These are phyloP conservation scores for Monosiga brevicollis DNA, from an alignment of 78 protist species.

Conservation along the genomic window DNA sequence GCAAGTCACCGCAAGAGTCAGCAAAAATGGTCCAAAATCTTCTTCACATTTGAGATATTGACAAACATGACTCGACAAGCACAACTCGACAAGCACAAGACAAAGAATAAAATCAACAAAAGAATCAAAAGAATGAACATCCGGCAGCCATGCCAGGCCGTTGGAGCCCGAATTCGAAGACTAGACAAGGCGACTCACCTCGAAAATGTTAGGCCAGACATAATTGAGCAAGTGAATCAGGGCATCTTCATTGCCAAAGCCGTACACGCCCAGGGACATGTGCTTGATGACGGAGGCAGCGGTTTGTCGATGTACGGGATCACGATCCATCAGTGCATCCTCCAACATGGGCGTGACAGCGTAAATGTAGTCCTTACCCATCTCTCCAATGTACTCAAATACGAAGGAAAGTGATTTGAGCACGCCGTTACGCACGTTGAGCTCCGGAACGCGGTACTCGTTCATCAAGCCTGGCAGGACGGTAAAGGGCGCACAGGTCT, in stretches of 20 bases:
- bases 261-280: slow-evolving; percentile 68
- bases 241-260: slow-evolving; percentile 93
- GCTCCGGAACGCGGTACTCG: slow-evolving; percentile 97
- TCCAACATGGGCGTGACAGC: slow-evolving; percentile 92
- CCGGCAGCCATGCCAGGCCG: too few relatives aligned
- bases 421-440: slow-evolving; percentile 96
- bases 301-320: slow-evolving; percentile 82
- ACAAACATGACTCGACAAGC: too few relatives aligned
- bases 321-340: slow-evolving; percentile 97
- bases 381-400: slow-evolving; percentile 97
- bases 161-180: too few relatives aligned
- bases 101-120: too few relatives aligned
- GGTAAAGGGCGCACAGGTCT: slow-evolving; percentile 93
- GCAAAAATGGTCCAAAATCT: too few relatives aligned
- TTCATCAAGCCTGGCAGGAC: slow-evolving; percentile 95
- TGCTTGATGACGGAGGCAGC: slow-evolving; percentile 46
- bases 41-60: too few relatives aligned
- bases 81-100: too few relatives aligned
- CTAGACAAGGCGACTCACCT: too few relatives aligned
- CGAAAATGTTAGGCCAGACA: slow-evolving; percentile 99
- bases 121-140: too few relatives aligned
- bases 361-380: slow-evolving; percentile 91
- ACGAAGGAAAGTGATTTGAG: slow-evolving; percentile 93
- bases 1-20: too few relatives aligned
- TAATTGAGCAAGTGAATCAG: slow-evolving; percentile 90